A percentile compares a stretch with the other conserved stretches of the same genome.
Conservation (phyloP, 2,329 filamentous ascomycete genomes). For the Fusarium sp. region DNA sequence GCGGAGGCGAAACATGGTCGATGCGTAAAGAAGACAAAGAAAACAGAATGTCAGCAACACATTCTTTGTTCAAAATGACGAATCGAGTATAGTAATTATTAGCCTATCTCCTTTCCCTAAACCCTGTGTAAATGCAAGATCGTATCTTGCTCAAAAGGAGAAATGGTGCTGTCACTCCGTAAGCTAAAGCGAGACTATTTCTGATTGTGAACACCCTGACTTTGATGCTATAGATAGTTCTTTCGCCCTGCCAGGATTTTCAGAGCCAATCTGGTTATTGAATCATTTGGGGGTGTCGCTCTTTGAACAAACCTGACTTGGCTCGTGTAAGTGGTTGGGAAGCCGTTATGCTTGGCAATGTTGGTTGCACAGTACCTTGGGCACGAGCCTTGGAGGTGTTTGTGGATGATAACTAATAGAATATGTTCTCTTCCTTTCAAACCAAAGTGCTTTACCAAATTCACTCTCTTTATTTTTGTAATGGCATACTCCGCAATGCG, state of each 20-base stretch:
- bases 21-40: background rate
- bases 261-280: background rate
- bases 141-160: background rate
- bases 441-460: background rate
- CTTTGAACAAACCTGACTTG: background rate
- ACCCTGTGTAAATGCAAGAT: background rate
- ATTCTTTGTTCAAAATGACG: slow-evolving; percentile 3
- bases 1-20: slow-evolving; percentile 3
- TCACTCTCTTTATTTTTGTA: background rate
- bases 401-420: background rate
- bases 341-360: background rate
- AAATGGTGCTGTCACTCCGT: background rate
- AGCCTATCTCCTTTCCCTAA: background rate
- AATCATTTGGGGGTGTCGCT: too few relatives aligned
- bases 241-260: background rate
- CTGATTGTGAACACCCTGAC: background rate
- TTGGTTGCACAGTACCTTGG: background rate
- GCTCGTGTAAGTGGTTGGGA: background rate
- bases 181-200: background rate
- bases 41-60: background rate
- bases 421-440: background rate
- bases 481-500: background rate
- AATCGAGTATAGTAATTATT: background rate
- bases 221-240: background rate
- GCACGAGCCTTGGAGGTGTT: background rate